Conservation (phyloP, 164 flowering plant species). For the Vitis rupestris region DNA sequence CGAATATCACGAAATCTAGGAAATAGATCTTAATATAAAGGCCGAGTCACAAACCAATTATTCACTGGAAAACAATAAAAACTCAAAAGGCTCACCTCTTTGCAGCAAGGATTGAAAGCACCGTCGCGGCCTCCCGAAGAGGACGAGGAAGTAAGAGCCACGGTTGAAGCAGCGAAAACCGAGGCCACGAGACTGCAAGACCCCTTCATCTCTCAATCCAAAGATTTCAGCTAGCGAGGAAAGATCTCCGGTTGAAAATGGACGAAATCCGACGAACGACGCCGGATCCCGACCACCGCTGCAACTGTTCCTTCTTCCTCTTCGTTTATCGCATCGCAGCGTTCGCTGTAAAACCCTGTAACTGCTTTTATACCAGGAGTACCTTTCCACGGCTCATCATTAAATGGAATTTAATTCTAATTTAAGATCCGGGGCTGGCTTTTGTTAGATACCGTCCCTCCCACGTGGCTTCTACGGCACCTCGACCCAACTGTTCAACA, state of each 20-base stretch:
- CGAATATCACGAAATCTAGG: too few species aligned
- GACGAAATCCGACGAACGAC: slow-evolving; percentile 43
- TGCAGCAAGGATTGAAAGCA: slow-evolving; percentile 3
- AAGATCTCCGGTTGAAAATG: not conserved
- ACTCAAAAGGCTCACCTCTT: slow-evolving; percentile 10
- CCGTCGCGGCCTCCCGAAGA: slow-evolving; percentile 21
- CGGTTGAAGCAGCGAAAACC: slow-evolving; percentile 49
- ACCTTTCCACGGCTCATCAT: not conserved
- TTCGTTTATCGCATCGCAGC: too few species aligned
- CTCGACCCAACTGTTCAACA: not conserved
- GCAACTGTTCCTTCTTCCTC: too few species aligned
- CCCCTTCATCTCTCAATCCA: slow-evolving; percentile 29
- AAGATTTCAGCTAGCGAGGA: not conserved
- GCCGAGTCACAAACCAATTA: not conserved
- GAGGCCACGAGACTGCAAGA: slow-evolving; percentile 42
- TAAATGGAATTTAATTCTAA: not conserved
- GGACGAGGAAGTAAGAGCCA: slow-evolving; percentile 34
- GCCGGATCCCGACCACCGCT: slow-evolving; percentile 16
- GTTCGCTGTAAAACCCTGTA: too few species aligned
- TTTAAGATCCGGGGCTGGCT: not conserved
- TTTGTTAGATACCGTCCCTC: not conserved
- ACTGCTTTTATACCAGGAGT: too few species aligned
- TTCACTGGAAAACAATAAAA: not conserved
- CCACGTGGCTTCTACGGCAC: not conserved
- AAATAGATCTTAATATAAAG: too few species aligned